Evolutionary conservation across 2,329 filamentous ascomycete genomes (phyloP), one percentile per base, ranked within the genome.

Genomic region (Claviceps fusiformis): DNA sequence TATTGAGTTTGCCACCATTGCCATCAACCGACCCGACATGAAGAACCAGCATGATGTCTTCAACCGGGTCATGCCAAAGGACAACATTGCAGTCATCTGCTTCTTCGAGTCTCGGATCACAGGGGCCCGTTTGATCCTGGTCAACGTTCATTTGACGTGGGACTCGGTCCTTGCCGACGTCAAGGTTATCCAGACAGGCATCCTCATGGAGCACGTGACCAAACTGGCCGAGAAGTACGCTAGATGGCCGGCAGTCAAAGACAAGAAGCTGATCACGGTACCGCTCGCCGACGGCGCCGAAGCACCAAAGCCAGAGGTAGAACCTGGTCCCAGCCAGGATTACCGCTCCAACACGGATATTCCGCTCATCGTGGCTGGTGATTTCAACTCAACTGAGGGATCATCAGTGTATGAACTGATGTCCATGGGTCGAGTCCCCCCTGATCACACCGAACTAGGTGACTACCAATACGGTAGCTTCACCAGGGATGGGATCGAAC

Each of bases 41-140:
- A 97, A 97, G 73, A 89, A 91, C 55, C 89, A 95, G 64, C 89
- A 95, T 66, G 93, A 98, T 64, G 92, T 97, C 56, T 97, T 95
- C 78, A 98, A 98, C 69, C 87, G 93, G 33, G 87, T 98, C 58
- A 97, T 96, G 93, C 91, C 92, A 58, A 89, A 93, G 72, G 93
- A 98, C 75, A 92, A 97, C 67, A 95, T 98, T 69, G 93, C 87
- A 17, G 86, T 95, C 50, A 82, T 95, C 50, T 83, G 87, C 55
- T 95, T 97, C 74, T 82, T 98, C 59, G 93, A 98, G 70, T 96
- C 95, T 64, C 83, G 92, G 43, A 75, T 81, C 58, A 96, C 92
- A 0, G 93, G 93, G n/a, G 85, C 89, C 15, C 85, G 93, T 55
- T 75, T 97, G 64, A 95, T 98, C 59, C 83, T 97, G 41, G 89